Evolutionary conservation across 768 basidiomycete genomes (phyloP).

Genomic region (Lentinula raphanica): DNA sequence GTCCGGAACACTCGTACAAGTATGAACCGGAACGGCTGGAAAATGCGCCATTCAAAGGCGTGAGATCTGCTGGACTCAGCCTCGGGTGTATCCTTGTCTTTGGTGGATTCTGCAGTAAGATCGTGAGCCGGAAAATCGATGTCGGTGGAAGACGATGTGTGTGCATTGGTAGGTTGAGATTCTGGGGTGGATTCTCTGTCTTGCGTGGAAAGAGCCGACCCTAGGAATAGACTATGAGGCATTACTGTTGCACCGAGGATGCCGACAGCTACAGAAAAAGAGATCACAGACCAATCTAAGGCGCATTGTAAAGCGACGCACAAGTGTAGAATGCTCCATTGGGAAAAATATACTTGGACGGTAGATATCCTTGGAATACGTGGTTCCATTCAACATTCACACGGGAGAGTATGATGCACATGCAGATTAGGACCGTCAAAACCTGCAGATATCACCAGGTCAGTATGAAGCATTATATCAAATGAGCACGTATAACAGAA

Average conservation of each 20-base stretch:
- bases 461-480: too few species aligned
- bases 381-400: conserved; percentile 66
- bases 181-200: conserved; percentile 47
- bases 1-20: conserved; percentile 24
- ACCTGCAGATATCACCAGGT: conserved; percentile 34
- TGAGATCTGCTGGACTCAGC: not conserved
- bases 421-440: conserved; percentile 70
- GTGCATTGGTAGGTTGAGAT: conserved; percentile 4
- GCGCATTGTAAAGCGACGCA: conserved; percentile 34
- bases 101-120: not conserved
- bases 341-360: conserved; percentile 57
- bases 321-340: conserved; percentile 61
- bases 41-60: not conserved
- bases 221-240: conserved; percentile 91
- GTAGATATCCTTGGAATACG: conserved; percentile 73
- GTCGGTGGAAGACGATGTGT: not conserved
- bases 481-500: not conserved
- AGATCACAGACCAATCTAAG: too few species aligned
- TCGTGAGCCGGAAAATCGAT: not conserved
- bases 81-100: not conserved
- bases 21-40: not conserved
- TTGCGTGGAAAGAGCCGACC: conserved; percentile 80
- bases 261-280: conserved; percentile 48
- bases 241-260: conserved; percentile 84
- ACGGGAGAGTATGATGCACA: conserved; percentile 70